Base-by-base conservation (phyloP, 2,329 filamentous ascomycete species). In the Gyromitra esculenta region DNA sequence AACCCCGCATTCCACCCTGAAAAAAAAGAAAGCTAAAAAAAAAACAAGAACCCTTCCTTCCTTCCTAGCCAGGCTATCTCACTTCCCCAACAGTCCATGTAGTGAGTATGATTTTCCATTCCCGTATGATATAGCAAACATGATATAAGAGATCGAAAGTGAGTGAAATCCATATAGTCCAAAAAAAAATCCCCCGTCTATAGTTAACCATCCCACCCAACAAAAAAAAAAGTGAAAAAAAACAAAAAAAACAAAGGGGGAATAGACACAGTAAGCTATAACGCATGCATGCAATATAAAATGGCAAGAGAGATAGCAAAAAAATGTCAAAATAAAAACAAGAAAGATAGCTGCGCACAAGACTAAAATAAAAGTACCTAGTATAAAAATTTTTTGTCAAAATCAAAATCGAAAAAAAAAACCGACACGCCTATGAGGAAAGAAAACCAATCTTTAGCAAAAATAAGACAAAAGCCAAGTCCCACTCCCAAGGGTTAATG, bases 321-420 rank as follows among this genome's bases (percentile, higher is more conserved):
- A 74, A 45, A 68, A 73, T 43, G 68, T 67, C 54, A 67, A 71
- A 77, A 71, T 70, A 78, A 76, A 77, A 80, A 78, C 71, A 77
- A 77, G 75, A 77, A 77, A 75, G 50, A 68, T 74, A 78, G 54
- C 59, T 78, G 60, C 72, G 68, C 54, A 76, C 56, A 74, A 77
- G 56, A 67, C 67, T 77, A 69, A 79, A 78, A 72, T 66, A 64
- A 59, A 71, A 78, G 62, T 71, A 75, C 68, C 52, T 15, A 64
- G 59, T 75, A 54, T 70, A 75, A 73, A 75, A 73, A 56, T 54
- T 75, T 77, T 79, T 31, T 31, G 25, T 31, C 25, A 69, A 76
- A 80, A 74, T 60, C 48, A 79, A 56, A 64, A 68, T 68, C 25
- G 35, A 73, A 69, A 45, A 39, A 39, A 77, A 73, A 77, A 73